Percentiles rank a stretch among this genome's conserved stretches.
Evolutionary conservation across 345 rosid genomes (phyloP).

Genomic region (Stellera chamaejasme): DNA sequence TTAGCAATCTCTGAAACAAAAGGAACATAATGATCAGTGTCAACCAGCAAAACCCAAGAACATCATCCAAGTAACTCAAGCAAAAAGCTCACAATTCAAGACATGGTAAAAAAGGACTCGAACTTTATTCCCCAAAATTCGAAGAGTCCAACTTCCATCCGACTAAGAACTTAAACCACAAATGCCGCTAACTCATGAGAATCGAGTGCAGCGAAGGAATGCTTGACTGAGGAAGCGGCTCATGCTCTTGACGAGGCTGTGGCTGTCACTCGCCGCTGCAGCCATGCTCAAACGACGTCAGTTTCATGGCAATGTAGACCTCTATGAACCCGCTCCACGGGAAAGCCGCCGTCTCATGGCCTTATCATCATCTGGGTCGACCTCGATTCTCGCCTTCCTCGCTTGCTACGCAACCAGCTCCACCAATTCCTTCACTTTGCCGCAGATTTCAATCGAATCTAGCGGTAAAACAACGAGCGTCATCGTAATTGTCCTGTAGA

Average conservation of each 20-base stretch:
- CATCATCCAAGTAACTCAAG: no score
- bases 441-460: conserved; percentile 33
- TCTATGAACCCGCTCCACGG: conserved; percentile 37
- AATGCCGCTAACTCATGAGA: conserved; percentile 8
- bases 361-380: conserved; percentile 41
- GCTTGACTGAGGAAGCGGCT: conserved; percentile 72
- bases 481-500: conserved; percentile 41
- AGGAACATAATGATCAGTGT: background rate
- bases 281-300: conserved; percentile 80
- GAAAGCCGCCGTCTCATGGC: conserved; percentile 23
- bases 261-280: conserved; percentile 55
- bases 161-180: background rate
- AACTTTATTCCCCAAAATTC: no score
- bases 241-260: conserved; percentile 78
- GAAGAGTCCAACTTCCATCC: no score
- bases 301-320: conserved; percentile 6
- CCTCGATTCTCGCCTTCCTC: conserved; percentile 29
- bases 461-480: conserved; percentile 48
- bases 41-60: no score
- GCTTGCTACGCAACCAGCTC: conserved; percentile 58
- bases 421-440: conserved; percentile 64
- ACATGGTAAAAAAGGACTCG: no score
- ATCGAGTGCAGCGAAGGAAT: conserved; percentile 55
- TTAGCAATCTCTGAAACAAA: conserved; percentile 1
- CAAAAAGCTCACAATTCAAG: no score